Conservation (phyloP, 768 basidiomycete genomes). For the Mrakia frigida region DNA sequence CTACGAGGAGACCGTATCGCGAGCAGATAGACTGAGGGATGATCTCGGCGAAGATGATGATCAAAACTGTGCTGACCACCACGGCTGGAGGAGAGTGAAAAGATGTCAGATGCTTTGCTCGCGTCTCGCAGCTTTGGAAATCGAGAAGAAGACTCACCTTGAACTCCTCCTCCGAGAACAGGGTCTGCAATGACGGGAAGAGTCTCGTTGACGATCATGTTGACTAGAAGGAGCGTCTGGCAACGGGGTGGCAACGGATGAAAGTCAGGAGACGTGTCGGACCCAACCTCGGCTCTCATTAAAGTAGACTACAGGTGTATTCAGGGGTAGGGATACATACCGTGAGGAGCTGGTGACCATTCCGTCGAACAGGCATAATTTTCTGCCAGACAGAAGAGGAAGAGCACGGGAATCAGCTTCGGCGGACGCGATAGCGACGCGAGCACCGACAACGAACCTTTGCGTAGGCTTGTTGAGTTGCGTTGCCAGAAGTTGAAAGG, state of each 20-base stretch:
- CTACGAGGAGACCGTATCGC: conserved; percentile 79
- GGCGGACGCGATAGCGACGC: background rate
- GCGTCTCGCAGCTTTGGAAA: background rate
- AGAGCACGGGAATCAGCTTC: background rate
- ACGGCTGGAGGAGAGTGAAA: conserved; percentile 49
- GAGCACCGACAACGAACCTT: conserved; percentile 38
- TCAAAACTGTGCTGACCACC: conserved; percentile 69
- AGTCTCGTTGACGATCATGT: conserved; percentile 88
- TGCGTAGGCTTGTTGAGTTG: conserved; percentile 72
- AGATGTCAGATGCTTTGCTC: background rate
- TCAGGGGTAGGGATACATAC: background rate
- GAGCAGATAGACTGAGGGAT: conserved; percentile 84
- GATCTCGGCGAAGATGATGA: conserved; percentile 73
- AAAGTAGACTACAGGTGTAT: background rate
- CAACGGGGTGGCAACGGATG: conserved; percentile 24
- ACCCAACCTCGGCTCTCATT: background rate
- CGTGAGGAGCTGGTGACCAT: conserved; percentile 67
- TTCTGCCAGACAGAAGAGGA: conserved; percentile 42
- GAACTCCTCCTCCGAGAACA: conserved; percentile 70
- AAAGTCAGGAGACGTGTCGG: conserved; percentile 45
- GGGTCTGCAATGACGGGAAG: conserved; percentile 77
- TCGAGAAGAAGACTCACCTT: conserved; percentile 32
- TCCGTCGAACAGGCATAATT: conserved; percentile 78
- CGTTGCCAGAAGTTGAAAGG: conserved; percentile 73
- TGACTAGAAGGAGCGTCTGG: conserved; percentile 56